Conservation (phyloP, 176 grass and related monocot genomes). For the Rhipidocladum racemiflorum region DNA sequence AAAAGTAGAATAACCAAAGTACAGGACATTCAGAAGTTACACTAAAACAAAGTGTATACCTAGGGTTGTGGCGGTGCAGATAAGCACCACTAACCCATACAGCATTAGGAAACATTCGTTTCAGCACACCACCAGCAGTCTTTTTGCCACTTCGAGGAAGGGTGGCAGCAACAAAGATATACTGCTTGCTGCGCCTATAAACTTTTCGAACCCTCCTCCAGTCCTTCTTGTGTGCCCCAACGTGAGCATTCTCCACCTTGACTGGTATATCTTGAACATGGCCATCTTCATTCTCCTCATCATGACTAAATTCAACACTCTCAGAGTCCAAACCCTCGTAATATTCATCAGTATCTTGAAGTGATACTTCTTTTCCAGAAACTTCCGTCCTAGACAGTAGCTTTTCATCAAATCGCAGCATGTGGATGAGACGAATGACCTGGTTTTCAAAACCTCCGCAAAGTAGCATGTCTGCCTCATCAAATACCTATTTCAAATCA, state of each 20-base stretch:
- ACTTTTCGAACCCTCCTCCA: constrained; percentile 90
- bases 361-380: constrained; percentile 38
- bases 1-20: neutral
- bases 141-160: constrained; percentile 85
- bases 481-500: constrained; percentile 75
- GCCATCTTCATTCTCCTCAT: constrained; percentile 44
- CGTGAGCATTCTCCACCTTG: constrained; percentile 31
- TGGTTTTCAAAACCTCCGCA: constrained; percentile 95
- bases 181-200: constrained; percentile 90
- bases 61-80: constrained; percentile 85
- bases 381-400: constrained; percentile 54
- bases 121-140: constrained; percentile 88
- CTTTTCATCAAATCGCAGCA: constrained; percentile 96
- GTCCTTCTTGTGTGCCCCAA: constrained; percentile 35
- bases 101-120: constrained; percentile 89
- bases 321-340: constrained; percentile 32
- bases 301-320: constrained; percentile 31
- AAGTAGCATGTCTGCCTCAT: constrained; percentile 98
- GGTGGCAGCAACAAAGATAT: constrained; percentile 91
- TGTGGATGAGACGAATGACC: constrained; percentile 88
- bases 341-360: constrained; percentile 26
- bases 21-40: constrained; percentile 14
- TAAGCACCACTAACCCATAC: constrained; percentile 80
- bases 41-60: constrained; percentile 44
- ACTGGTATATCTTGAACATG: constrained; percentile 31